These are phyloP conservation scores for Climacium dendroides DNA, from an alignment of 225 moss, liverwort and hornwort genomes.

Conservation along the genomic window DNA sequence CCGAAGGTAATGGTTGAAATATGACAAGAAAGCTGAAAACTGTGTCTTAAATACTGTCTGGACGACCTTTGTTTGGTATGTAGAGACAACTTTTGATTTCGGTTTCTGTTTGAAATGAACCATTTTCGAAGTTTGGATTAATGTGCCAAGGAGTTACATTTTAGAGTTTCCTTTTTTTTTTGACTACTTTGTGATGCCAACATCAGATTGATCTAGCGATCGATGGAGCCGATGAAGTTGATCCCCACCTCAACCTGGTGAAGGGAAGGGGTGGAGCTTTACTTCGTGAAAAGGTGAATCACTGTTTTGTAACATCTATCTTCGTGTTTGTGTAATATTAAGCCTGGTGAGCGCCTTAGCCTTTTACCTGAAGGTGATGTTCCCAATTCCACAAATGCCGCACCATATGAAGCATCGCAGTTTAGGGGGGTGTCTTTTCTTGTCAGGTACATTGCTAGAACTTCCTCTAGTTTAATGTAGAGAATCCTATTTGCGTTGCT, in stretches of 20 bases:
- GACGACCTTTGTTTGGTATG: background rate
- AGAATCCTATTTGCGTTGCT: background rate
- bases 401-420: background rate
- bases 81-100: background rate
- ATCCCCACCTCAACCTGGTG: constrained; percentile 81
- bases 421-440: background rate
- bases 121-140: background rate
- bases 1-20: constrained; percentile 51
- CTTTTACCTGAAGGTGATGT: background rate
- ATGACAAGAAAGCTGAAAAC: background rate
- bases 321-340: background rate
- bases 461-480: background rate
- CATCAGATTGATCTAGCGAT: constrained; percentile 73
- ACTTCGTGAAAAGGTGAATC: constrained; percentile 73
- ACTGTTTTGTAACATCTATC: background rate
- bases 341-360: background rate
- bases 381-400: background rate
- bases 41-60: background rate
- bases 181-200: background rate
- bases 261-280: constrained; percentile 84
- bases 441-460: background rate
- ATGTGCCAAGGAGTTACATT: background rate
- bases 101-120: background rate
- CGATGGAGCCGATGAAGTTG: constrained; percentile 87
- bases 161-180: background rate